A percentile compares a stretch with the other conserved stretches of the same genome.
Evolutionary conservation across 2,329 filamentous ascomycete genomes (phyloP).

Genomic region (Fusarium guadeloupense): DNA sequence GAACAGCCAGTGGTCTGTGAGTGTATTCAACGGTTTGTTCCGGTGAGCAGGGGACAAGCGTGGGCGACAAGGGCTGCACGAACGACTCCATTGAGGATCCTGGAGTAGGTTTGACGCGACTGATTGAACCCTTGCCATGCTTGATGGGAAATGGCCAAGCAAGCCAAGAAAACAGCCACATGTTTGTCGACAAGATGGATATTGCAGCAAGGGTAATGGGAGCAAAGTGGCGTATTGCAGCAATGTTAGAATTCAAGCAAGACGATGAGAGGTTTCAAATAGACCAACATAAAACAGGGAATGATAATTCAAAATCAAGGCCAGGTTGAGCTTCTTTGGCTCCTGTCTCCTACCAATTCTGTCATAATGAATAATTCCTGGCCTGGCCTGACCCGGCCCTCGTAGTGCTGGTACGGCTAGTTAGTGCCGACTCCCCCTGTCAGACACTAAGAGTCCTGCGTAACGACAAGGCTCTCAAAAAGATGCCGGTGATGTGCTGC

Average conservation of each 20-base stretch:
- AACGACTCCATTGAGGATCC: conserved; percentile 12
- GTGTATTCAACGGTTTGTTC: neutral
- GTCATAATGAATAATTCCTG: conserved; percentile 7
- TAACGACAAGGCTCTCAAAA: conserved; percentile 3
- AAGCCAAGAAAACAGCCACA: conserved; percentile 18
- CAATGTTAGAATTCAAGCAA: conserved; percentile 7
- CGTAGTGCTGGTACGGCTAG: neutral
- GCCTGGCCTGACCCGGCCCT: neutral
- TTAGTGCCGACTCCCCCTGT: conserved; percentile 4
- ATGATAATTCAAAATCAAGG: conserved; percentile 24
- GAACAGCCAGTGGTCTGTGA: conserved; percentile 9
- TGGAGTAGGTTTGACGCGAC: conserved; percentile 19
- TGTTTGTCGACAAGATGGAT: conserved; percentile 32
- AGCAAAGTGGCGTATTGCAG: conserved; percentile 15
- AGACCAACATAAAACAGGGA: conserved; percentile 20
- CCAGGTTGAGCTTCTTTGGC: conserved; percentile 8
- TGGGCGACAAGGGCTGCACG: conserved; percentile 14
- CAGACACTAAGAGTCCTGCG: neutral
- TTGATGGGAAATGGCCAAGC: conserved; percentile 19
- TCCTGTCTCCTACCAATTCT: conserved; percentile 11
- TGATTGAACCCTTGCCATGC: conserved; percentile 24
- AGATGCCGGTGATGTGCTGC: neutral
- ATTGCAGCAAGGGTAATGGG: conserved; percentile 25
- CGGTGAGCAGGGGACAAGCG: conserved; percentile 6
- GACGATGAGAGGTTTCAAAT: conserved; percentile 3